A percentile compares a stretch with the other conserved stretches of the same genome.
These are phyloP conservation scores for Phoma sp. DNA, from an alignment of 2,329 filamentous ascomycete genomes.

Conservation along the genomic window DNA sequence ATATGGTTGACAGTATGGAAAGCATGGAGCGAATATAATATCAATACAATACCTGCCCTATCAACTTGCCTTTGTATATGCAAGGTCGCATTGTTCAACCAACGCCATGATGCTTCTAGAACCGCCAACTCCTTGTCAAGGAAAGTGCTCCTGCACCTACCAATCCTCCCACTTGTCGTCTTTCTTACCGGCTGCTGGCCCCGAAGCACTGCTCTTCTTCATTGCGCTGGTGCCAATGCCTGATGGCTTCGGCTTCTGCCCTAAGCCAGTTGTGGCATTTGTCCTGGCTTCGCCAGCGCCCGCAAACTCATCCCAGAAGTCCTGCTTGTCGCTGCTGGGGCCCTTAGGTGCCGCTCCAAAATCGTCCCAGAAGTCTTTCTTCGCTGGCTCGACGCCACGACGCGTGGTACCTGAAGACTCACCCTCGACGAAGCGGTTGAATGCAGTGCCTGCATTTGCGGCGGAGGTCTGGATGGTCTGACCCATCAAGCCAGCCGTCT, in stretches of 20 bases:
- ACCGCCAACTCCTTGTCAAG: background rate
- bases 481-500: slow-evolving; percentile 60
- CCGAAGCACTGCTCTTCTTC: slow-evolving; percentile 55
- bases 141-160: slow-evolving; percentile 33
- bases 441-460: slow-evolving; percentile 76
- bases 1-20: background rate
- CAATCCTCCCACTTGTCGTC: slow-evolving; percentile 66
- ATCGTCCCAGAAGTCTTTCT: slow-evolving; percentile 62
- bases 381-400: slow-evolving; percentile 61
- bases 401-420: slow-evolving; percentile 40
- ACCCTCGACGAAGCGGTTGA: slow-evolving; percentile 89
- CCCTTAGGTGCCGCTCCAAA: slow-evolving; percentile 72
- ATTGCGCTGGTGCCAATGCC: slow-evolving; percentile 70
- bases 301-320: slow-evolving; percentile 59
- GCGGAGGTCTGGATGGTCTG: slow-evolving; percentile 70
- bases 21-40: slow-evolving; percentile 9
- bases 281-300: slow-evolving; percentile 36
- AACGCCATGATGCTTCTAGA: slow-evolving; percentile 7
- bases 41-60: slow-evolving; percentile 13
- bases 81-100: background rate
- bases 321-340: slow-evolving; percentile 58
- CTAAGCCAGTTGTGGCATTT: slow-evolving; percentile 36
- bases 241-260: slow-evolving; percentile 48
- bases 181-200: slow-evolving; percentile 49
- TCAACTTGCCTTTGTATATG: background rate